Conservation (phyloP, 179 eudicot species). For the Silene noctiflora region DNA sequence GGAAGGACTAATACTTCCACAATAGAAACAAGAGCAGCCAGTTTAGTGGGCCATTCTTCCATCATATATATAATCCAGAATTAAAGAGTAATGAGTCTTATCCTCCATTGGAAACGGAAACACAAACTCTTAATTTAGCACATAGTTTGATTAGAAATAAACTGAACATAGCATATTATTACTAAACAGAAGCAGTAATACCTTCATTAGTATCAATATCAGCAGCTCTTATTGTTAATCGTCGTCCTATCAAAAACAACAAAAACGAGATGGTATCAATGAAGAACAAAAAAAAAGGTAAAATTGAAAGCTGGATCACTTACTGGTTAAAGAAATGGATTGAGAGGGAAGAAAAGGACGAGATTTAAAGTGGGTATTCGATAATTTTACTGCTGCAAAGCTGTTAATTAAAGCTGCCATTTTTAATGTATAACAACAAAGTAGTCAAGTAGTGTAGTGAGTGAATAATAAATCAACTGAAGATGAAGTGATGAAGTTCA, state of each 20-base stretch:
- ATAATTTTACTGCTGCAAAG: constrained; percentile 26
- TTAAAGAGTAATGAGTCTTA: too few relatives aligned
- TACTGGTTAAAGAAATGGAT: constrained; percentile 27
- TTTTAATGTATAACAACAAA: neutral
- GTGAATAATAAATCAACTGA: too few relatives aligned
- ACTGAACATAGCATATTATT: neutral
- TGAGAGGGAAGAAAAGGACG: constrained; percentile 26
- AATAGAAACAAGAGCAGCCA: too few relatives aligned
- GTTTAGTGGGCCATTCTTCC: too few relatives aligned
- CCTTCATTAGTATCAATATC: constrained; percentile 83
- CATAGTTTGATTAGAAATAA: neutral
- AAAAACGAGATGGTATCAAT: neutral
- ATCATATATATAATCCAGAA: too few relatives aligned
- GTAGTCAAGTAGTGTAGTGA: too few relatives aligned
- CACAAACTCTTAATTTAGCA: too few relatives aligned
- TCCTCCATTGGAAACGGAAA: too few relatives aligned
- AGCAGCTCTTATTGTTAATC: constrained; percentile 60
- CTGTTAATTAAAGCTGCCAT: constrained; percentile 35
- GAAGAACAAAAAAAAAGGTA: neutral
- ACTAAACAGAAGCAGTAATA: constrained; percentile 11
- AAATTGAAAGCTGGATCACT: neutral
- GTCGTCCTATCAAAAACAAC: constrained; percentile 41
- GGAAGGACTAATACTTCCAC: too few relatives aligned
- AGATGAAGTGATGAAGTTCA: too few relatives aligned
- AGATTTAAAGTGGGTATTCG: constrained; percentile 24